These are phyloP conservation scores for Cunninghamia lanceolata DNA, from an alignment of 75 land plant species.

Conservation along the genomic window DNA sequence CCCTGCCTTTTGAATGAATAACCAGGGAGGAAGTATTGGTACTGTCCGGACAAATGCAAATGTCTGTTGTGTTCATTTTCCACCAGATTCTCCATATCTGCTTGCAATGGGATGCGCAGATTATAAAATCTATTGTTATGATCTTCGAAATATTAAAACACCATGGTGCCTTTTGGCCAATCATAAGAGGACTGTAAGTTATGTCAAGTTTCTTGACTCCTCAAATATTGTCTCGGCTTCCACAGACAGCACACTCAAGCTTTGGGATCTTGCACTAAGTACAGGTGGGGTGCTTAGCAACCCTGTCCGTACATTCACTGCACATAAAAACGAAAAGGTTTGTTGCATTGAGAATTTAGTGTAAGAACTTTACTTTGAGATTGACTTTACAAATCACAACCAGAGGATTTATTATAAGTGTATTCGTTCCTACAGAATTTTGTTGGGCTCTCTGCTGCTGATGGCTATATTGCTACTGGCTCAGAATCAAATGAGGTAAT, in stretches of 20 bases:
- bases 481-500: constrained; percentile 50
- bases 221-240: constrained; percentile 44
- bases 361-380: background rate
- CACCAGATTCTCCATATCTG: constrained; percentile 33
- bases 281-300: constrained; percentile 6
- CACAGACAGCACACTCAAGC: constrained; percentile 53
- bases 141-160: constrained; percentile 26
- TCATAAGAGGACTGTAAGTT: constrained; percentile 45
- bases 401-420: background rate
- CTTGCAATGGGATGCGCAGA: constrained; percentile 51
- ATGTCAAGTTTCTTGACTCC: constrained; percentile 40
- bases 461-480: constrained; percentile 54
- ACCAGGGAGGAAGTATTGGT: constrained; percentile 43
- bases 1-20: background rate
- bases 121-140: constrained; percentile 41
- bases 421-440: constrained; percentile 27
- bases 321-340: constrained; percentile 46
- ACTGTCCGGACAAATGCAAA: constrained; percentile 47
- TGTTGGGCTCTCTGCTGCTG: constrained; percentile 45
- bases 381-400: background rate
- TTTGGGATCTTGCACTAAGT: constrained; percentile 33
- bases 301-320: constrained; percentile 30
- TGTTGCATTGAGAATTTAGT: background rate
- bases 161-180: constrained; percentile 37
- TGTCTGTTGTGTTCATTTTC: constrained; percentile 54